Evolutionary conservation across 2,329 filamentous ascomycete genomes (phyloP).

Genomic region (Beauveria medogensis): DNA sequence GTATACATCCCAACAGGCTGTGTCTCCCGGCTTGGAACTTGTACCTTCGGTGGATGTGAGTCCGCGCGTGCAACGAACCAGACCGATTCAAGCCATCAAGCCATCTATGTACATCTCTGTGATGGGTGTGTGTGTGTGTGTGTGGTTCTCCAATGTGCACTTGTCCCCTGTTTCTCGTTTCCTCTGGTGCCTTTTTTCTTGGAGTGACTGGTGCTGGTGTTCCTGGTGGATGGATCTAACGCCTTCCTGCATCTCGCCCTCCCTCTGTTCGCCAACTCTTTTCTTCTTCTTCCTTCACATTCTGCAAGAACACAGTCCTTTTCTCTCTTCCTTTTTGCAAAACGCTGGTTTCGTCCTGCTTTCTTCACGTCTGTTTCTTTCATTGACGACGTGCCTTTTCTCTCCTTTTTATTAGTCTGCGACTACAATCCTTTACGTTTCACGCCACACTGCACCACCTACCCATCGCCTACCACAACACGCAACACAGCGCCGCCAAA

Average conservation of each 20-base stretch:
- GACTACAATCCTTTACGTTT: constrained; percentile 1
- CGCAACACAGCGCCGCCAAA: neutral
- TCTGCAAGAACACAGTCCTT: constrained; percentile 4
- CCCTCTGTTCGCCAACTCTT: neutral
- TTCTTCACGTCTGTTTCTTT: constrained; percentile 2
- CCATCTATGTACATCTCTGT: too few relatives aligned
- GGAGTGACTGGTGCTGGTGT: neutral
- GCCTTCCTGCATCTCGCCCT: neutral
- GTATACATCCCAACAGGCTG: too few relatives aligned
- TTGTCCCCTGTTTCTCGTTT: neutral
- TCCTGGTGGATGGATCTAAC: neutral
- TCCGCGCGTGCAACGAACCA: too few relatives aligned
- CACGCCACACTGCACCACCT: neutral
- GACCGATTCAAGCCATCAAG: too few relatives aligned
- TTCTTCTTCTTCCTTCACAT: constrained; percentile 8
- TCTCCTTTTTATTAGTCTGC: constrained; percentile 7
- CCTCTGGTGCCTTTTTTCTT: neutral
- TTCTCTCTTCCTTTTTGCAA: neutral
- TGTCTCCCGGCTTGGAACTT: neutral
- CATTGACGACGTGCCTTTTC: constrained; percentile 7
- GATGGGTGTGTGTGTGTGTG: too few relatives aligned
- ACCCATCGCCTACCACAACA: neutral
- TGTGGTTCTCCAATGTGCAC: too few relatives aligned
- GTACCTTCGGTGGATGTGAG: neutral
- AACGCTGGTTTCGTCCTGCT: constrained; percentile 11